Percentiles rank a stretch among this genome's conserved stretches.
phyloP scores from a whole-genome alignment of 2,329 filamentous ascomycete genomes.

The Scolecobasidium constrictum region DNA sequence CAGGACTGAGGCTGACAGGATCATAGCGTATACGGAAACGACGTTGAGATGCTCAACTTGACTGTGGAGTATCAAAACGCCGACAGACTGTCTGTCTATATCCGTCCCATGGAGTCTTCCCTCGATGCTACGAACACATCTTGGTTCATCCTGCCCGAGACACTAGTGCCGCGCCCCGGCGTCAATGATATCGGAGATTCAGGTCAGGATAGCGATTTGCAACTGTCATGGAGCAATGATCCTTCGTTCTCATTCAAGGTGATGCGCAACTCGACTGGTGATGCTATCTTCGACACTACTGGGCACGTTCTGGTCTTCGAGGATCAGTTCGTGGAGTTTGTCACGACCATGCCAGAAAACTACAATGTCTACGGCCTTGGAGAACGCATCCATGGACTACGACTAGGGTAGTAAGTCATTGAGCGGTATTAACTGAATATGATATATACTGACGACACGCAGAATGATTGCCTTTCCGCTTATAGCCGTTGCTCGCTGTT shows the following conservation, averaged over 20 bases:
- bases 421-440: no score
- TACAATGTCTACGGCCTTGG: slow-evolving; percentile 70
- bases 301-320: slow-evolving; percentile 59
- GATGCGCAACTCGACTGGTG: slow-evolving; percentile 47
- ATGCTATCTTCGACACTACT: slow-evolving; percentile 57
- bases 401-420: slow-evolving; percentile 63
- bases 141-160: slow-evolving; percentile 56
- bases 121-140: slow-evolving; percentile 52
- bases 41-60: slow-evolving; percentile 56
- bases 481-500: no score
- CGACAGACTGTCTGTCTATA: slow-evolving; percentile 59
- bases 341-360: slow-evolving; percentile 52
- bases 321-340: slow-evolving; percentile 68
- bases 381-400: slow-evolving; percentile 59
- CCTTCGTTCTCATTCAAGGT: slow-evolving; percentile 47
- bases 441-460: no score
- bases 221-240: slow-evolving; percentile 45
- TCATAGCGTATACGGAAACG: slow-evolving; percentile 54
- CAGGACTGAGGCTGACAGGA: no score
- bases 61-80: slow-evolving; percentile 56
- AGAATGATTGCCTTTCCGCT: no score
- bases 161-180: slow-evolving; percentile 47
- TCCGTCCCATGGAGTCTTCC: slow-evolving; percentile 46
- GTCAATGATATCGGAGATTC: slow-evolving; percentile 25
- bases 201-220: slow-evolving; percentile 33